Evolutionary conservation across 306 rosid genomes (phyloP), one percentile per base, ranked within the genome.

Genomic region (Begonia masoniana): DNA sequence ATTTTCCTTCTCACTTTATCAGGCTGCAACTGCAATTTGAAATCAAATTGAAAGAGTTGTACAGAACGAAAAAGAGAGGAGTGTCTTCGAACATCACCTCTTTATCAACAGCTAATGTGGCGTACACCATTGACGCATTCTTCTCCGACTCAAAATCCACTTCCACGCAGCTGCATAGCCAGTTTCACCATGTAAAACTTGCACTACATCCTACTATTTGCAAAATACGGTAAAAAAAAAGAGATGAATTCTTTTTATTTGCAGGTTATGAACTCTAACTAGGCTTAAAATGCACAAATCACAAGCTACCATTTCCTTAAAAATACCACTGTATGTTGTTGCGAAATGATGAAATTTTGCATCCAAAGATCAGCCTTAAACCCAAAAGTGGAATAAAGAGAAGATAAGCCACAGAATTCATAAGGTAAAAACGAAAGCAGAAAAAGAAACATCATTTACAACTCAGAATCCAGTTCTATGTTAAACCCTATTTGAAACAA

Each of bases 1-100:
- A 91, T 77, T 58, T 54, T 50, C 62, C 88, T 81, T 72, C 74
- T 83, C 56, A 91, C 94, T 65, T 91, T 91, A 64, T 86, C 87
- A 8, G 96, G 99, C 65, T 86, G 99, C 84, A 91, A 79, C 88
- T 84, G 77, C 76, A 68, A 49, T 60, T 7, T 54, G 42, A 67
- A 58, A 74, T 10, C 46, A 48, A 65, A 61, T 24, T 74, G 9
- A 58, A 64, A 52, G 60, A 47, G 51, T 45, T 16, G 56, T 6
- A 26, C 0, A 57, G 7, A 43, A 54, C 1, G 23, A 5, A 10
- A 15, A 6, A n/a, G 26, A 51, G 56, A 61, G 31, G 48, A 1
- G 66, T 31, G 66, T 31, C 49, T 59, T 39, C 15, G 65, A 66
- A 10, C 31, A 41, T 75, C 55, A 86, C 96, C 94, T 86, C 96